Percentiles rank a stretch among this genome's conserved stretches.
Evolutionary conservation across 2,329 filamentous ascomycete genomes (phyloP).

Genomic region (Dactylella cylindrospora): DNA sequence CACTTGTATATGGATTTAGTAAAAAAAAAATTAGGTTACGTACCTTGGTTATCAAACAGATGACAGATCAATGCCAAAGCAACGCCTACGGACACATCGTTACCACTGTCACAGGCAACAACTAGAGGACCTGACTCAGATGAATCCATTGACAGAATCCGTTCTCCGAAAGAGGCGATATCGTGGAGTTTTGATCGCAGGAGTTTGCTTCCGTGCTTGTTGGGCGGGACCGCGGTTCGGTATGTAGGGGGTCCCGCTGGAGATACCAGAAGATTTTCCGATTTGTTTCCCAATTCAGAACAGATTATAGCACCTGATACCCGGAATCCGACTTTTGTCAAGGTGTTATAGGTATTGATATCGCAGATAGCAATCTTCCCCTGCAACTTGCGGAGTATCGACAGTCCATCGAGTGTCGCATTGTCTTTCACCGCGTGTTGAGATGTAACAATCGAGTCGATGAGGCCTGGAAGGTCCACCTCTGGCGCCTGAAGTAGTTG

Average conservation of each 20-base stretch:
- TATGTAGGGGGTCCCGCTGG: slow-evolving; percentile 58
- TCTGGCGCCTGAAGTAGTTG: slow-evolving; percentile 66
- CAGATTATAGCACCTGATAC: slow-evolving; percentile 37
- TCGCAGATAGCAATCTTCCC: slow-evolving; percentile 32
- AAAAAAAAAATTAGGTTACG: slow-evolving; percentile 46
- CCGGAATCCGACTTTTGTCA: slow-evolving; percentile 17
- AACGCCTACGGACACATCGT: slow-evolving; percentile 76
- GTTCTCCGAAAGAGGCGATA: slow-evolving; percentile 61
- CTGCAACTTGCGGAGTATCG: slow-evolving; percentile 13
- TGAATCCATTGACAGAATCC: slow-evolving; percentile 48
- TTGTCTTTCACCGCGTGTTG: slow-evolving; percentile 47
- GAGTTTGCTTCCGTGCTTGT: slow-evolving; percentile 79
- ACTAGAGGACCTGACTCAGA: slow-evolving; percentile 54
- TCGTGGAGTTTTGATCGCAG: slow-evolving; percentile 70
- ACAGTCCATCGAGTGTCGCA: slow-evolving; percentile 44
- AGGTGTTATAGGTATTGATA: slow-evolving; percentile 22
- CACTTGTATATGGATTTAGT: background rate
- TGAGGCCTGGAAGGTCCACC: slow-evolving; percentile 61
- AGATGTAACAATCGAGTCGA: slow-evolving; percentile 54
- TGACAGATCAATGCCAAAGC: slow-evolving; percentile 75
- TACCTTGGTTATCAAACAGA: slow-evolving; percentile 67
- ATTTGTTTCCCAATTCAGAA: slow-evolving; percentile 49
- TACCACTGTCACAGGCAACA: slow-evolving; percentile 73
- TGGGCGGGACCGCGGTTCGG: slow-evolving; percentile 60
- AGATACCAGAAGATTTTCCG: slow-evolving; percentile 48